These are phyloP conservation scores for Penicillium turbatum DNA, from an alignment of 495 filamentous ascomycete genomes.

Conservation along the genomic window DNA sequence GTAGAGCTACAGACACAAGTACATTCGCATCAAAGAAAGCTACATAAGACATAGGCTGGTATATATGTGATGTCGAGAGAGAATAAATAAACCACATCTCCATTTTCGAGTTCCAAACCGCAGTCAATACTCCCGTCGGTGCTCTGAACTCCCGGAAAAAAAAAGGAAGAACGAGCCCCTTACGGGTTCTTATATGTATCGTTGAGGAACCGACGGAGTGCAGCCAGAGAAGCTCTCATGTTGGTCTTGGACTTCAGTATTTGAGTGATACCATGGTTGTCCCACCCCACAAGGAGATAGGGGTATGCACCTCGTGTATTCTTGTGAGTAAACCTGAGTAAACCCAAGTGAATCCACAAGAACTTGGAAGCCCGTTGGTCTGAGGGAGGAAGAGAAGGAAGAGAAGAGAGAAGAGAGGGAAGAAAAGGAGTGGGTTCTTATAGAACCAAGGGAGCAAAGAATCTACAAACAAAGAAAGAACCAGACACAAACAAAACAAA, in stretches of 20 bases:
- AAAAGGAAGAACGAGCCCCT: conserved; percentile 7
- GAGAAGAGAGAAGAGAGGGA: background rate
- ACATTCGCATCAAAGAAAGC: background rate
- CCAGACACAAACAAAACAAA: background rate
- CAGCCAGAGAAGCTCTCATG: conserved; percentile 23
- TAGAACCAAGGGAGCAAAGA: too few species aligned
- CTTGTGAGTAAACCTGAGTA: background rate
- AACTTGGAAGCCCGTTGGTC: conserved; percentile 11
- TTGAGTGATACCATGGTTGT: conserved; percentile 14
- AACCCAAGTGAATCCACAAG: background rate
- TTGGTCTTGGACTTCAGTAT: conserved; percentile 19
- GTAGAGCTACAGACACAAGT: background rate
- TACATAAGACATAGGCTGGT: background rate
- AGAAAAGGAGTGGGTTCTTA: background rate
- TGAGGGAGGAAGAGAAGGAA: background rate
- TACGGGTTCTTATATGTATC: conserved; percentile 9
- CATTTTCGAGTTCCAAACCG: conserved; percentile 9
- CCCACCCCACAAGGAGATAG: background rate
- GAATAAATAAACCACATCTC: conserved; percentile 25
- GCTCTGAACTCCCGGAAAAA: conserved; percentile 11
- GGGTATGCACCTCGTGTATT: conserved; percentile 13
- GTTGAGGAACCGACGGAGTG: conserved; percentile 11
- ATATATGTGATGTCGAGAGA: conserved; percentile 14
- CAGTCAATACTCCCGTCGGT: conserved; percentile 16
- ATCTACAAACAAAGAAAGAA: background rate